Conservation (phyloP, 2,329 filamentous ascomycete genomes). For the Stachybotrys echinatus region DNA sequence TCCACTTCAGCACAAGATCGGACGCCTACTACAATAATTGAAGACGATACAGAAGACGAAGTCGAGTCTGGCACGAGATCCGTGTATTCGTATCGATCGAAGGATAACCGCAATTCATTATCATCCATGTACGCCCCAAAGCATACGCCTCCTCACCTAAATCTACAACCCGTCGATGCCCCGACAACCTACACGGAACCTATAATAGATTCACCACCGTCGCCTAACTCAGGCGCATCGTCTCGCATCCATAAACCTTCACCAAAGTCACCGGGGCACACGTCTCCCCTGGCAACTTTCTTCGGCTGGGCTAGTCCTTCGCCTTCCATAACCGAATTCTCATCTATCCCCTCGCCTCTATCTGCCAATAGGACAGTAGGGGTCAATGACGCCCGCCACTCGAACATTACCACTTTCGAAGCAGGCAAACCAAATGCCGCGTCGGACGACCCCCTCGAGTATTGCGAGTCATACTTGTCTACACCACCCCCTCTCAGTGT, state of each 20-base stretch:
- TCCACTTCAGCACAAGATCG: slow-evolving; percentile 19
- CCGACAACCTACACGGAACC: slow-evolving; percentile 10
- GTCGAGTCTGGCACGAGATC: neutral
- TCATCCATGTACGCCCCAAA: slow-evolving; percentile 48
- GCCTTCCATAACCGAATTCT: slow-evolving; percentile 44
- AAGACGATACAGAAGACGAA: slow-evolving; percentile 20
- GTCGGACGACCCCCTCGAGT: slow-evolving; percentile 38
- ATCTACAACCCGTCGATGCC: slow-evolving; percentile 37
- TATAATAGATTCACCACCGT: slow-evolving; percentile 18
- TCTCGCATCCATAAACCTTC: slow-evolving; percentile 48
- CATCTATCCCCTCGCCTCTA: slow-evolving; percentile 48
- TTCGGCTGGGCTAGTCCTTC: slow-evolving; percentile 48
- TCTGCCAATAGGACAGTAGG: slow-evolving; percentile 33
- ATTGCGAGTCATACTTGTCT: slow-evolving; percentile 46
- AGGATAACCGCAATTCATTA: slow-evolving; percentile 30
- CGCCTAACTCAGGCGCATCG: slow-evolving; percentile 17
- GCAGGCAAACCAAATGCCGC: slow-evolving; percentile 33
- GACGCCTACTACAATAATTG: slow-evolving; percentile 16
- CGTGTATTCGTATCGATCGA: slow-evolving; percentile 5
- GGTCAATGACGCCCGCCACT: slow-evolving; percentile 24
- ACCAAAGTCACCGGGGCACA: slow-evolving; percentile 46
- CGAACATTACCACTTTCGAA: slow-evolving; percentile 16
- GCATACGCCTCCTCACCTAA: slow-evolving; percentile 46
- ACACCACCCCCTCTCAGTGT: slow-evolving; percentile 38
- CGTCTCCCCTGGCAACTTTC: slow-evolving; percentile 43